Conservation (phyloP, 768 basidiomycete species). For the Termitomyces sp. region DNA sequence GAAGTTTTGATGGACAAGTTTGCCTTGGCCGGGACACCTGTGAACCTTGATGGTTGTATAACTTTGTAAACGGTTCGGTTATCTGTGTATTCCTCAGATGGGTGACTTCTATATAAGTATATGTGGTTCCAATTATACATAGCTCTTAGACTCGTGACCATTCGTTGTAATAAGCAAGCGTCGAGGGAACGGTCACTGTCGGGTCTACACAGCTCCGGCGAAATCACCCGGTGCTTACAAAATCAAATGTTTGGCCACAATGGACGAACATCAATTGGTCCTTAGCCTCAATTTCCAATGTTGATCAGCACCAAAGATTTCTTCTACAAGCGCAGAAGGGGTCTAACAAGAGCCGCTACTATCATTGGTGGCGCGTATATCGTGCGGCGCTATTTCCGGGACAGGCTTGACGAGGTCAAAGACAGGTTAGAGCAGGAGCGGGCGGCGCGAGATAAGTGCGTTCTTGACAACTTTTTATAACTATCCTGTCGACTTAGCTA, state of each 20-base stretch:
- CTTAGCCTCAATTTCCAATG: constrained; percentile 2
- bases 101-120: too few relatives aligned
- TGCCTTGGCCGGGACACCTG: background rate
- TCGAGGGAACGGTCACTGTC: too few relatives aligned
- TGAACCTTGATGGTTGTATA: constrained; percentile 11
- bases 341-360: constrained; percentile 46
- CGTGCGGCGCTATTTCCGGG: constrained; percentile 54
- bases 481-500: background rate
- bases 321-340: constrained; percentile 44
- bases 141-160: too few relatives aligned
- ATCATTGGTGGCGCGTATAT: constrained; percentile 62
- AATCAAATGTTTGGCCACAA: constrained; percentile 8
- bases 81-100: too few relatives aligned
- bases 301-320: constrained; percentile 34
- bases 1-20: constrained; percentile 37
- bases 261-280: background rate
- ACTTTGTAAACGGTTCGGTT: background rate
- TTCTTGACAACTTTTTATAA: constrained; percentile 17
- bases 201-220: background rate
- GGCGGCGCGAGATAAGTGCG: constrained; percentile 68
- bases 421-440: constrained; percentile 57
- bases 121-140: background rate
- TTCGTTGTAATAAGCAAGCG: too few relatives aligned
- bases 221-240: constrained; percentile 1
- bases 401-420: constrained; percentile 65